phyloP scores from a whole-genome alignment of 2,329 filamentous ascomycete genomes.

The Pseudogymnoascus sp. region DNA sequence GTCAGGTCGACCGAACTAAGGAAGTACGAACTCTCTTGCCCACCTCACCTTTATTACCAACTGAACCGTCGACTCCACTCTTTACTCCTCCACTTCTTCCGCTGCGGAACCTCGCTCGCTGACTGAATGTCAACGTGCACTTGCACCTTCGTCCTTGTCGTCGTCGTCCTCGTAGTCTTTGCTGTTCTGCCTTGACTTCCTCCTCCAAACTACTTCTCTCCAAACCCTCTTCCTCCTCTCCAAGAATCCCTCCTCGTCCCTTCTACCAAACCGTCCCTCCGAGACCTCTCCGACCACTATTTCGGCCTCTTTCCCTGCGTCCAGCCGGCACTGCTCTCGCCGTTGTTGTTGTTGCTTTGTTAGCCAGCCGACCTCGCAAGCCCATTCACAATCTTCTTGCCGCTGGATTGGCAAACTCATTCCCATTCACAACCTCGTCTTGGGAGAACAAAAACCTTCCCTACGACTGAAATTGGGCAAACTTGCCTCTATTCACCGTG shows the following conservation, averaged over 20 bases:
- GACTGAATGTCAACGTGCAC: background rate
- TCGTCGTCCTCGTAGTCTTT: background rate
- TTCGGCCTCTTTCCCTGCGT: background rate
- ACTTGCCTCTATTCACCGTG: background rate
- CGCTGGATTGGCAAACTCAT: background rate
- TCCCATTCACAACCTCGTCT: background rate
- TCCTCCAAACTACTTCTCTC: background rate
- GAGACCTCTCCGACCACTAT: background rate
- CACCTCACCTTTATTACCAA: conserved; percentile 5
- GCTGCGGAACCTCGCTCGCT: background rate
- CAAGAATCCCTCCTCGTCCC: background rate
- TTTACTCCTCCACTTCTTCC: background rate
- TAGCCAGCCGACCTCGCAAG: background rate
- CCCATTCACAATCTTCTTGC: conserved; percentile 1
- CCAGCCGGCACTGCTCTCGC: background rate
- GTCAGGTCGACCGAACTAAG: conserved; percentile 7
- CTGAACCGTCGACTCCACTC: background rate
- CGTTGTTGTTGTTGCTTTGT: background rate
- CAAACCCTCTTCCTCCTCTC: background rate
- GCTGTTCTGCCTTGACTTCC: background rate
- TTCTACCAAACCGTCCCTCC: background rate
- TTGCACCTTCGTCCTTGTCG: background rate
- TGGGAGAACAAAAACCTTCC: background rate
- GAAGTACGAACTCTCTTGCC: conserved; percentile 8
- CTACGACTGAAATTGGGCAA: background rate